Evolutionary conservation across 495 filamentous ascomycete species (phyloP), one percentile per base, ranked within the genome.

Genomic region (Bombardia bombarda): DNA sequence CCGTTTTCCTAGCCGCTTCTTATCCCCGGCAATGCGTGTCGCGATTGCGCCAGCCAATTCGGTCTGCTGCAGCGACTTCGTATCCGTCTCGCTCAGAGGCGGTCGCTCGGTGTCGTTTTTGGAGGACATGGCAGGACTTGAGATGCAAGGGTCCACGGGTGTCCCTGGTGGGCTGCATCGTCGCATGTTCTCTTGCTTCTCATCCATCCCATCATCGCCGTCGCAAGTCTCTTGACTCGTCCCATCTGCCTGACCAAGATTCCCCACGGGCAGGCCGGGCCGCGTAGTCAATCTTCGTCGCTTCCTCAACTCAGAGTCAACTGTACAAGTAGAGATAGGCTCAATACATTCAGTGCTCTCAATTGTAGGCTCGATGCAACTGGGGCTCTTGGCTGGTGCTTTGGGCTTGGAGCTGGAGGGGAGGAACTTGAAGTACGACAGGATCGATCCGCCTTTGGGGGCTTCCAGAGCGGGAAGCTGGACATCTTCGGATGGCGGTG

Each of bases 381-480:
- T 43, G 1, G 52, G 37, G 7, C 48, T 51, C 7, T 25, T 18
- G 9, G 44, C 26, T 17, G 40, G 10, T 4, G 54, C 34, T 24
- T 22, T 16, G 23, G 2, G 30, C 17, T 32, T 53, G 12, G 56
- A 43, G 13, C 21, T 37, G 7, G 56, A 30, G 2, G 57, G 3
- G 5, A 48, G 9, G 6, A 59, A 52, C 40, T 58, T 64, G 44
- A 72, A 72, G 50, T 68, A 72, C 16, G 58, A 60, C 9, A 62
- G 43, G 33, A 72, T 72, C 23, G 67, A 65, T 1, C 58, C 57
- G 26, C 61, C 57, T 37, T 57, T 63, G 1, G 45, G 40, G 3
- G 42, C 43, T 33, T 24, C 38, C 0, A 34, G 40, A 3, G 7
- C 23, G 0, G 28, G 42, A 7, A 23, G 33, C 19, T 42, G 37